A percentile compares a stretch with the other conserved stretches of the same genome.
Conservation (phyloP, 129 eudicot species). For the Pseudognaphalium luteoalbum region DNA sequence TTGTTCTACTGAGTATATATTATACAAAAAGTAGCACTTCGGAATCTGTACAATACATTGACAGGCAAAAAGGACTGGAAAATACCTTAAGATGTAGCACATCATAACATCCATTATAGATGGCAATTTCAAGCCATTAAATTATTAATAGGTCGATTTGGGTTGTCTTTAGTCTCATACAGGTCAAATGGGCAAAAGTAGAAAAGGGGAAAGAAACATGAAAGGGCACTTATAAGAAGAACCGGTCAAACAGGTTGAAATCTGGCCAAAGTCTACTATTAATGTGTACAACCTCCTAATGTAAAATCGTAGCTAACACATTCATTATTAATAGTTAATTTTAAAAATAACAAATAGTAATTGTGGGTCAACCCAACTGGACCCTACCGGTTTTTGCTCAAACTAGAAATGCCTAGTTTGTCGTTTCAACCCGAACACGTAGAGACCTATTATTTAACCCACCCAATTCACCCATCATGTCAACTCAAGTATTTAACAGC, state of each 20-base stretch:
- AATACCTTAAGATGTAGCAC: neutral
- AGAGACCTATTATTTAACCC: neutral
- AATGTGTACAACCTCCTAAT: neutral
- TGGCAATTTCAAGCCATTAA: neutral
- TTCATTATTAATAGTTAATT: neutral
- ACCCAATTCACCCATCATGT: neutral
- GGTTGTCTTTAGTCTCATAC: neutral
- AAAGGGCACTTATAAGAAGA: neutral
- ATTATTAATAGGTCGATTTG: neutral
- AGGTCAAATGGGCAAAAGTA: neutral
- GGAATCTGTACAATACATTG: neutral
- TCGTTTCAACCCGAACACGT: neutral
- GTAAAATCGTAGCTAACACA: neutral
- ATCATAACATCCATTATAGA: neutral
- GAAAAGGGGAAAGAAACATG: neutral
- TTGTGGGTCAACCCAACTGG: neutral
- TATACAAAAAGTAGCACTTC: neutral
- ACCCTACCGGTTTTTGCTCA: neutral
- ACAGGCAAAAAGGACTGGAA: neutral
- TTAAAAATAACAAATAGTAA: neutral
- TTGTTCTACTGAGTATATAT: neutral
- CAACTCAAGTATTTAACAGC: constrained; percentile 1
- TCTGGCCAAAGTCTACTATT: neutral
- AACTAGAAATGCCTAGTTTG: neutral
- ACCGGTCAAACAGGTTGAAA: neutral